Base-by-base conservation (phyloP, 257 asterid species). In the Thymus quinquecostatus region DNA sequence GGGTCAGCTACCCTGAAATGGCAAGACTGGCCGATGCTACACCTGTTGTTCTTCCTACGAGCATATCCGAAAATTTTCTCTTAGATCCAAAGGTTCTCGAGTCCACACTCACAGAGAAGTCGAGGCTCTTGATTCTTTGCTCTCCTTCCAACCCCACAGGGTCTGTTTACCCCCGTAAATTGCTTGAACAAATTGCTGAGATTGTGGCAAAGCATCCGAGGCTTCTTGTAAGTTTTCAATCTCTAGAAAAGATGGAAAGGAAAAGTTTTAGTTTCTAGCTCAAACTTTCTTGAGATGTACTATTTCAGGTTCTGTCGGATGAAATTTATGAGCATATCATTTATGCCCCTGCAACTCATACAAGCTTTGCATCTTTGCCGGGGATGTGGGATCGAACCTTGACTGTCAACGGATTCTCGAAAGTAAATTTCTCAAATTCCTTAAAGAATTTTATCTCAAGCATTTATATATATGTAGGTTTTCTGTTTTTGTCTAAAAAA, bases 1-100 rank as follows among this genome's bases (percentile, higher is more conserved):
- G 98, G 98, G 99, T 95, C 77, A 95, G 99, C 84, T 95, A 92
- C 85, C 98, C 98, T 34, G 97, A 95, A 82, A 92, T 95, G 88
- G 98, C 98, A 54, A 87, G 96, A 80, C 71, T 95, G 83, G 98
- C 99, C 1, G 99, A 95, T 79, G 98, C 99, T 47, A 81, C 74
- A 12, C 99, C 99, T 29, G 92, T 95, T 56, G 85, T 92, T 71
- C 85, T 95, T 68, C 97, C 90, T 5, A 88, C 97, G 0, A 68
- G 54, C 78, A 78, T 95, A 85, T 89, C 99, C 1, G 91, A 89
- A 67, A 80, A 92, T 81, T 95, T 92, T 69, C 92, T 95, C 12
- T 63, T 95, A 77, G 89, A 92, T 74, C 98, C 96, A 30, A 84
- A 87, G 80, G 84, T 85, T 77, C 93, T 95, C 3, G 97, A 89